These are phyloP conservation scores for Zarea fungicola DNA, from an alignment of 2,329 filamentous ascomycete species.

Conservation along the genomic window DNA sequence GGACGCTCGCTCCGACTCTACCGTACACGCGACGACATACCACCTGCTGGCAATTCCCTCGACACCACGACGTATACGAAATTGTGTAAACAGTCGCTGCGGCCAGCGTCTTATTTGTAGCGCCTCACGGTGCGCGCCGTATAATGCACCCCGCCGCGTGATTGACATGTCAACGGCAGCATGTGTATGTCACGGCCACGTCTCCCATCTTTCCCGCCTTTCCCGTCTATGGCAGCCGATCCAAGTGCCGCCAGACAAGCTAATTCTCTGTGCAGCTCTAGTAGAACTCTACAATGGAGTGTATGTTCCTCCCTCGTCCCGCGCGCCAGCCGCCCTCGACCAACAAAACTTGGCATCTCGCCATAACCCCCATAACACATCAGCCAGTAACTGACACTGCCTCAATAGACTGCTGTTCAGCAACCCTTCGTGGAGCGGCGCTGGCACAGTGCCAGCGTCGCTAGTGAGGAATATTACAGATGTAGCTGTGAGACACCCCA, in stretches of 20 bases:
- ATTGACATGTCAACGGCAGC: conserved; percentile 12
- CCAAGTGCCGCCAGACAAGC: conserved; percentile 1
- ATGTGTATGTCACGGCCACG: conserved; percentile 9
- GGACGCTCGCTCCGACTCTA: too few species aligned
- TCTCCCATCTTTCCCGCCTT: neutral
- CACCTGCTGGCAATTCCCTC: neutral
- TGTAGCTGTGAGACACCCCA: conserved; percentile 41
- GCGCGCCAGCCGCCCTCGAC: conserved; percentile 4
- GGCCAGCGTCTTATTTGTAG: neutral
- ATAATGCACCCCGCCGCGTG: conserved; percentile 10
- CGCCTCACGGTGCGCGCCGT: conserved; percentile 7
- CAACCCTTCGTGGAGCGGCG: conserved; percentile 51
- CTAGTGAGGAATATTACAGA: conserved; percentile 54
- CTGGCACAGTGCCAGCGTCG: conserved; percentile 45
- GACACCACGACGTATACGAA: neutral
- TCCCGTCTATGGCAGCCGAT: neutral
- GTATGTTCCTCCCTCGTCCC: conserved; percentile 29
- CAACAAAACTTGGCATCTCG: conserved; percentile 13
- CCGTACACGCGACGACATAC: too few species aligned
- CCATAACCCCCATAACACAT: too few species aligned
- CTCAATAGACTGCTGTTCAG: conserved; percentile 50
- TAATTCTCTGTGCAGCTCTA: conserved; percentile 34
- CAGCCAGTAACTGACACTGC: too few species aligned
- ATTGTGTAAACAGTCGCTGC: neutral
- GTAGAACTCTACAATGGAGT: conserved; percentile 46